phyloP scores from a whole-genome alignment of 495 filamentous ascomycete species.

The Hypoxylon cercidicola region DNA sequence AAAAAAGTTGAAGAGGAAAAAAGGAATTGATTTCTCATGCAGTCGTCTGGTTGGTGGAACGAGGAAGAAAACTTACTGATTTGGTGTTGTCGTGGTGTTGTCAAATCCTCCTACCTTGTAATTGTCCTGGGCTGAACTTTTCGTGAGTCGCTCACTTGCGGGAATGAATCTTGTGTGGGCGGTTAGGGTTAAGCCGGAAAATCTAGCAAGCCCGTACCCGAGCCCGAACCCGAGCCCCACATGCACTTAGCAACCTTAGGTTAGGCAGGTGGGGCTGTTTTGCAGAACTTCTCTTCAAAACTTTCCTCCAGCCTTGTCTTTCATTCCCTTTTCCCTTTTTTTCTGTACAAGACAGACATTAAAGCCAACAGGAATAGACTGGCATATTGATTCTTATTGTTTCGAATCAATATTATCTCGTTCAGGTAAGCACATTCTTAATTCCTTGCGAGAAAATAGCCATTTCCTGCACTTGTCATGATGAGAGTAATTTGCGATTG shows the following conservation, averaged over 20 bases:
- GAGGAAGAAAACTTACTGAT: conserved; percentile 33
- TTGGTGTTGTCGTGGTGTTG: conserved; percentile 40
- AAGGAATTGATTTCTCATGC: background rate
- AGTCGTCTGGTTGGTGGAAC: conserved; percentile 1
- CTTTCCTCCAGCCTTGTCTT: conserved; percentile 12
- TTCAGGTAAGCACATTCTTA: conserved; percentile 20
- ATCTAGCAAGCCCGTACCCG: conserved; percentile 23
- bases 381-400: background rate
- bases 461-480: conserved; percentile 59
- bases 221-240: conserved; percentile 35
- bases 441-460: conserved; percentile 4
- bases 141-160: conserved; percentile 29
- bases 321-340: background rate
- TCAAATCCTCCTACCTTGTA: conserved; percentile 39
- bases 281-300: conserved; percentile 29
- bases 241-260: conserved; percentile 11
- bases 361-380: background rate
- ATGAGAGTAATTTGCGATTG: conserved; percentile 99
- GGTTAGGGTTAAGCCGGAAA: conserved; percentile 43
- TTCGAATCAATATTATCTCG: background rate
- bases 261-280: conserved; percentile 1
- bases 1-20: conserved; percentile 4
- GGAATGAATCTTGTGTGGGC: conserved; percentile 41
- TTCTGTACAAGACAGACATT: background rate
- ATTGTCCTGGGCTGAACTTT: conserved; percentile 39